Evolutionary conservation across 352 stramenopile genomes (phyloP).

Genomic region (Peronospora tabacina): DNA sequence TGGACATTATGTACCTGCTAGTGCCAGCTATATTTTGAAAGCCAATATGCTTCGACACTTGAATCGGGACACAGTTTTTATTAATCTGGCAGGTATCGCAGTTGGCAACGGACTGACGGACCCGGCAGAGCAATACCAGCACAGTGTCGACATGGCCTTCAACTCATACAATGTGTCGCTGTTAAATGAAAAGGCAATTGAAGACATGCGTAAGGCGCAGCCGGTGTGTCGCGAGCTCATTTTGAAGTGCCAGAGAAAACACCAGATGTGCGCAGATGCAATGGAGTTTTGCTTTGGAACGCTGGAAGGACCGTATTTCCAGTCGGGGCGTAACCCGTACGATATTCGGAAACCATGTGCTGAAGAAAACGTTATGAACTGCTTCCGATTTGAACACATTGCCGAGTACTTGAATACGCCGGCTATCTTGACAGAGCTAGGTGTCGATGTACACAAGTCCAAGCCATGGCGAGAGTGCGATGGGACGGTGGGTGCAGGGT

Average conservation of each 20-base stretch:
- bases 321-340: constrained; percentile 57
- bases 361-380: constrained; percentile 48
- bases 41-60: constrained; percentile 31
- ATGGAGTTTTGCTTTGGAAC: constrained; percentile 51
- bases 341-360: constrained; percentile 57
- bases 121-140: constrained; percentile 51
- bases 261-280: constrained; percentile 33
- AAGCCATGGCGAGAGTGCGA: constrained; percentile 90
- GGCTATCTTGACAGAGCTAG: constrained; percentile 26
- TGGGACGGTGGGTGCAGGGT: constrained; percentile 86
- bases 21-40: constrained; percentile 43
- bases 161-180: constrained; percentile 72
- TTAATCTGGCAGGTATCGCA: constrained; percentile 52
- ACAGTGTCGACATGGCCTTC: constrained; percentile 60
- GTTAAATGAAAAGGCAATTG: constrained; percentile 32
- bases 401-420: constrained; percentile 64
- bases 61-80: constrained; percentile 17
- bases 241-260: constrained; percentile 41
- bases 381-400: constrained; percentile 64
- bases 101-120: constrained; percentile 74
- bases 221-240: constrained; percentile 53
- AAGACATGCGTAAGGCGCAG: constrained; percentile 45
- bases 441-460: constrained; percentile 38
- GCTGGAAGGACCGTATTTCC: constrained; percentile 43
- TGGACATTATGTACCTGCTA: constrained; percentile 57